Evolutionary conservation across 495 filamentous ascomycete genomes (phyloP), one percentile per base, ranked within the genome.

Genomic region (Immersiella caudata): DNA sequence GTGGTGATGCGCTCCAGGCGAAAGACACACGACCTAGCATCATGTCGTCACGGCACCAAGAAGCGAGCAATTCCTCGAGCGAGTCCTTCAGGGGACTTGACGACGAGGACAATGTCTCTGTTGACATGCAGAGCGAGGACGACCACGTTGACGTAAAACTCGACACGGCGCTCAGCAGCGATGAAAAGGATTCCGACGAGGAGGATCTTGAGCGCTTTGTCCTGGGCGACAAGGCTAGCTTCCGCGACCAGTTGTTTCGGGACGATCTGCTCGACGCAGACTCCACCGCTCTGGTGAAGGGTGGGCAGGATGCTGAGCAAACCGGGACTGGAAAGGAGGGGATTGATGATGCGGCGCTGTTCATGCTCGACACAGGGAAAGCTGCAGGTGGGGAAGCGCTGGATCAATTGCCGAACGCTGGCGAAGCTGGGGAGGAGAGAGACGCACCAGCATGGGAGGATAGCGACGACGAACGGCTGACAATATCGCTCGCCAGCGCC

Each of bases 401-500:
- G 26, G 79, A 75, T 4, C 72, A 83, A n/a, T 70, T 51, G 49
- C 35, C n/a, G 20, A 73, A 75, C 1, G 74, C 75, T 25, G 75
- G 79, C 12, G 76, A 76, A 0, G 71, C 76, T 0, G 76, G 8
- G 9, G 11, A 25, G 36, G 12, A 25, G 21, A 24, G 73, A 24
- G 77, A 83, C 46, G 64, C 66, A 64, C 79, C 91, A 12, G 90
- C 91, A 16, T 99, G 95, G 95, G 87, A 93, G 69, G 95, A 99
- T 79, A 97, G 93, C 78, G 95, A 98, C 71, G 95, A 99, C 71
- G 95, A 99, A 74, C 86, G 90, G 49, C 80, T 97, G 60, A 86
- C 86, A 21, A 82, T 99, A 56, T 97, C 94, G 3, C 85, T 99
- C 14, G 90, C 90, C 11, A 83, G 87, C 50, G 86, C 89, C 51